These are phyloP conservation scores for Immersiporthe knoxdaviesiana DNA, from an alignment of 2,329 filamentous ascomycete genomes.

Conservation along the genomic window DNA sequence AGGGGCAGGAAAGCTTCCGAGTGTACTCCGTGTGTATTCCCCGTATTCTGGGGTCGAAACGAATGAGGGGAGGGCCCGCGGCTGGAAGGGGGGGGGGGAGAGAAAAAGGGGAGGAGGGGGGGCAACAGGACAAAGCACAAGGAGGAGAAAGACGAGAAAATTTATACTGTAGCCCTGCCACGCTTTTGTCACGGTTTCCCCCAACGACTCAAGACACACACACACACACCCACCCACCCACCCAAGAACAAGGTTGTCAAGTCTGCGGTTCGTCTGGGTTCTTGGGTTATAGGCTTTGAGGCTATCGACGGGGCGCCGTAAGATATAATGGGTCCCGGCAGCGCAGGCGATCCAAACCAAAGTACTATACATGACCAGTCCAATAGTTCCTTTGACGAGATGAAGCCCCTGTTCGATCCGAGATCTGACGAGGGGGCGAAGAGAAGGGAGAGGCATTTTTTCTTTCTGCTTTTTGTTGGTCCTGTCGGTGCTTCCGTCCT, in stretches of 20 bases:
- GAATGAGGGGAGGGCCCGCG: background rate
- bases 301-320: background rate
- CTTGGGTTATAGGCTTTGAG: background rate
- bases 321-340: background rate
- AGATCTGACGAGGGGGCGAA: background rate
- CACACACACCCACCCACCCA: no score
- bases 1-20: constrained; percentile 26
- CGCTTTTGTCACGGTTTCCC: background rate
- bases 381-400: constrained; percentile 6
- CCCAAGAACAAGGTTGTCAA: background rate
- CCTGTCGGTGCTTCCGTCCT: background rate
- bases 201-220: background rate
- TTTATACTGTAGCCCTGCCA: background rate
- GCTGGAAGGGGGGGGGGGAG: background rate
- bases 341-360: background rate
- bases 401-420: constrained; percentile 7
- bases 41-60: constrained; percentile 3
- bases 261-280: background rate
- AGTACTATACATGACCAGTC: background rate
- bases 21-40: background rate
- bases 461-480: background rate
- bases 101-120: background rate
- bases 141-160: no score
- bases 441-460: background rate
- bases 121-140: no score